A percentile compares a stretch with the other conserved stretches of the same genome.
Conservation (phyloP, 1,284 basidiomycete species). For the Ustilago bromivora region DNA sequence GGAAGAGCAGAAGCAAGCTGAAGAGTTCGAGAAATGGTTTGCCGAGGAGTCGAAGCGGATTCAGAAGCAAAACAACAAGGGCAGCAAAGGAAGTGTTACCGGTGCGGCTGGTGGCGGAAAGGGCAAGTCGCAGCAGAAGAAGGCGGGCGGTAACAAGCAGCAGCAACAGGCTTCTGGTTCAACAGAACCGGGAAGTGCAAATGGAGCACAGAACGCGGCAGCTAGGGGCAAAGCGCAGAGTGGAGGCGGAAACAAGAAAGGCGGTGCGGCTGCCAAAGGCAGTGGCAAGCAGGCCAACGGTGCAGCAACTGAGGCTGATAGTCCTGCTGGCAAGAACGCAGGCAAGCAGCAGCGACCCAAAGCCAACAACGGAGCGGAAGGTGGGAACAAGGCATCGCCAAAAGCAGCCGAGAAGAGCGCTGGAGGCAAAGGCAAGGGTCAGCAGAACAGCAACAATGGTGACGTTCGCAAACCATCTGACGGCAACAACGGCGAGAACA, state of each 20-base stretch:
- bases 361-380: constrained; percentile 2
- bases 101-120: constrained; percentile 18
- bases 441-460: neutral
- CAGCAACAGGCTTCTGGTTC: constrained; percentile 15
- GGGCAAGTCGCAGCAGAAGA: constrained; percentile 32
- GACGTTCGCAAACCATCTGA: neutral
- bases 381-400: constrained; percentile 12
- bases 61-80: constrained; percentile 47
- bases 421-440: constrained; percentile 9
- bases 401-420: constrained; percentile 10
- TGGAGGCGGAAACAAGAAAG: constrained; percentile 26
- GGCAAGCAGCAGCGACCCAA: constrained; percentile 2
- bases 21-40: constrained; percentile 67
- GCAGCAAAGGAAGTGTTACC: constrained; percentile 5
- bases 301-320: neutral
- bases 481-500: constrained; percentile 2
- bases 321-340: neutral
- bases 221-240: constrained; percentile 22
- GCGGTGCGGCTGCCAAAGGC: neutral
- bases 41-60: constrained; percentile 65
- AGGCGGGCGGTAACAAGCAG: constrained; percentile 22
- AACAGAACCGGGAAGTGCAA: constrained; percentile 3
- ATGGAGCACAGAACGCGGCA: constrained; percentile 10
- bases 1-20: constrained; percentile 58
- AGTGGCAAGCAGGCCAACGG: constrained; percentile 25